Evolutionary conservation across 2,329 filamentous ascomycete genomes (phyloP).

Genomic region (Beauveria medogensis): DNA sequence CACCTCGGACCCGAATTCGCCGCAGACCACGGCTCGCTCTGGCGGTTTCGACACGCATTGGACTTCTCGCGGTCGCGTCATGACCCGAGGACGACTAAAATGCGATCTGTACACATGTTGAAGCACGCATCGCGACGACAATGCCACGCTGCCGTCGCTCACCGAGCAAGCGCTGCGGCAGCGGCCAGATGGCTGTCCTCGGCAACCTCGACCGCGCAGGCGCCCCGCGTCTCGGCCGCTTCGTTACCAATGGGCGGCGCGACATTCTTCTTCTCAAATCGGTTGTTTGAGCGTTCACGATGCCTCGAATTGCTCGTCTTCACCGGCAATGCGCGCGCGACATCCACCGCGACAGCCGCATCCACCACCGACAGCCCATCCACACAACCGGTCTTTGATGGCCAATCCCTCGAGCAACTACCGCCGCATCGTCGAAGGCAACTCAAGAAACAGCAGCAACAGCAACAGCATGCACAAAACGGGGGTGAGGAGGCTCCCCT

Average conservation of each 20-base stretch:
- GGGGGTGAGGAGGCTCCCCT: conserved; percentile 23
- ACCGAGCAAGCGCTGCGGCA: not conserved
- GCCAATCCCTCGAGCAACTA: conserved; percentile 18
- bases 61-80: conserved; percentile 9
- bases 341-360: conserved; percentile 15
- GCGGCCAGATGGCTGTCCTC: conserved; percentile 23
- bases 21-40: not conserved
- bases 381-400: not conserved
- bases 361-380: not conserved
- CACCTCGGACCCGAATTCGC: not conserved
- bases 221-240: conserved; percentile 7
- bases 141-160: not conserved
- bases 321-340: conserved; percentile 19
- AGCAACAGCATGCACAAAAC: conserved; percentile 4
- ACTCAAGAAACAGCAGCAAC: conserved; percentile 20
- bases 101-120: conserved; percentile 8
- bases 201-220: conserved; percentile 14
- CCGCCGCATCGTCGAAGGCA: conserved; percentile 29
- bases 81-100: conserved; percentile 7
- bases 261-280: conserved; percentile 29
- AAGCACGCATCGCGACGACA: conserved; percentile 1
- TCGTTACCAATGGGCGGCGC: conserved; percentile 14
- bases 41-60: conserved; percentile 1
- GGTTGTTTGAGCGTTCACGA: conserved; percentile 27
- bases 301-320: conserved; percentile 28